Base-by-base conservation (phyloP, 352 stramenopile species). In the Plasmopara viticola region DNA sequence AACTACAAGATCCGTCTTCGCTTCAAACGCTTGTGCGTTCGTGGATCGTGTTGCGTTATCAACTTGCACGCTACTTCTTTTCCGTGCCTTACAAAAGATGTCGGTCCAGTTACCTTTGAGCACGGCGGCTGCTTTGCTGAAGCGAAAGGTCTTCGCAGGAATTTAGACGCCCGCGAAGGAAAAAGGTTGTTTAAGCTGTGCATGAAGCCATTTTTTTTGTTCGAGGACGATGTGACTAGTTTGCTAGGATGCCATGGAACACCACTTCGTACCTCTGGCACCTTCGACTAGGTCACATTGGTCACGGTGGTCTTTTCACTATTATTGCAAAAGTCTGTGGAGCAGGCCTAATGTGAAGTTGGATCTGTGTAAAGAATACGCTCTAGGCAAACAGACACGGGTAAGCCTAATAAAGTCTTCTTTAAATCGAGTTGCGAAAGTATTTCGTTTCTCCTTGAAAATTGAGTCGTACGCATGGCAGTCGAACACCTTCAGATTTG, bases 291-390 rank as follows among this genome's bases (percentile, higher is more conserved):
- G 49, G 40, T 20, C 49, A 48, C 39, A 56, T 56, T n/a, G 39
- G 40, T 37, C 48, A 47, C 39, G 48, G 48, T 37, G 38, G 48
- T 47, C 25, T 54, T 46, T 35, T 46, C 25, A 40, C 48, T 37
- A 54, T 54, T 37, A 4, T 5, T 12, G 5, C 5, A 12, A 35
- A 35, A 4, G 10, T 1, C 10, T 35, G 10, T 12, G 31, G 31
- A 8, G 10, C 31, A 12, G 31, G 4, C 3, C 3, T 25, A 3
- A 25, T 1, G 0, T 35, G 10, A 39, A 55, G 48, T 45, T 2
- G 13, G 6, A 25, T 5, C n/a, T 29, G 30, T 25, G 40, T 29
- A 15, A 29, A 29, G 40, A 2, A 15, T 45, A 15, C 20, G 40
- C 40, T 14, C 41, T 44, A 35, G 20, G 20, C 20, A 25, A 3